Conservation (phyloP, 345 rosid species). For the Heritiera littoralis region DNA sequence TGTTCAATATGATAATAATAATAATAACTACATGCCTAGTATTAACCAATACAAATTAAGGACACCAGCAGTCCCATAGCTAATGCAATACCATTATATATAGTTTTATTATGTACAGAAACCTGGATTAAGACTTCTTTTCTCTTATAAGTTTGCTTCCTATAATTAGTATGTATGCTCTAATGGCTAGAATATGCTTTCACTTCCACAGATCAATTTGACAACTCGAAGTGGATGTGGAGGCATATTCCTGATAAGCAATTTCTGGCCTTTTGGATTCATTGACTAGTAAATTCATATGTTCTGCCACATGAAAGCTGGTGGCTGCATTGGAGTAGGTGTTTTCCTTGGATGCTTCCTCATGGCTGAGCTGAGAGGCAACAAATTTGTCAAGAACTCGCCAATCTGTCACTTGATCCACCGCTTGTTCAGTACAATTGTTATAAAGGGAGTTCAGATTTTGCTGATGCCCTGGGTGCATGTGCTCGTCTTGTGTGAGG, state of each 20-base stretch:
- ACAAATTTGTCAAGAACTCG: conserved; percentile 95
- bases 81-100: conserved; percentile 42
- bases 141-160: conserved; percentile 44
- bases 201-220: conserved; percentile 91
- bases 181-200: conserved; percentile 31
- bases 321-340: conserved; percentile 33
- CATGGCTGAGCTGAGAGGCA: conserved; percentile 94
- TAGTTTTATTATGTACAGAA: conserved; percentile 68
- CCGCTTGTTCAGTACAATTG: conserved; percentile 52
- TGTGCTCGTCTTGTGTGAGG: conserved; percentile 57
- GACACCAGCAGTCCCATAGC: conserved; percentile 32
- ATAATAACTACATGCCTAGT: conserved; percentile 12
- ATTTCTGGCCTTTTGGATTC: conserved; percentile 53
- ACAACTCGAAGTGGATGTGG: conserved; percentile 69
- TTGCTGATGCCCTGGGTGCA: conserved; percentile 47
- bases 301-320: conserved; percentile 45
- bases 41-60: conserved; percentile 27
- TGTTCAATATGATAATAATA: conserved; percentile 24
- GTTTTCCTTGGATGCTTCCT: conserved; percentile 49
- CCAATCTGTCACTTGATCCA: conserved; percentile 92
- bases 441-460: conserved; percentile 50
- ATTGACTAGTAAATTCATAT: conserved; percentile 36
- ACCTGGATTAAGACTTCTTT: conserved; percentile 30
- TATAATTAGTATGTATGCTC: conserved; percentile 31
- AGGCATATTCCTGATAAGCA: conserved; percentile 54